Percentiles rank a stretch among this genome's conserved stretches.
Evolutionary conservation across 768 basidiomycete genomes (phyloP).

Genomic region (Calocera viscosa): DNA sequence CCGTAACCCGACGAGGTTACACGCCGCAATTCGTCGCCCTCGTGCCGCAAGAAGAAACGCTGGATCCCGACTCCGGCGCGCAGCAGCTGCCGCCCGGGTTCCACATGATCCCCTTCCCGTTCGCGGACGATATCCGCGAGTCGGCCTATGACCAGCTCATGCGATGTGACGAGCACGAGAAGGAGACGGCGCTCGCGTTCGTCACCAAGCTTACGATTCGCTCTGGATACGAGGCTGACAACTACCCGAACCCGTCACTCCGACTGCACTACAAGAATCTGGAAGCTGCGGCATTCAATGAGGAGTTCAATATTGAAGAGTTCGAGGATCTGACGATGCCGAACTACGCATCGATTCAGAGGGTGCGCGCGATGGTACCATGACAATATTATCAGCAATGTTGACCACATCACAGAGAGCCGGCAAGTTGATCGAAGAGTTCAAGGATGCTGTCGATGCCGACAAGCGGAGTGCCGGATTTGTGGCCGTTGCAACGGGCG

Average conservation of each 20-base stretch:
- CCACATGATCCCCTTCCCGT: constrained; percentile 86
- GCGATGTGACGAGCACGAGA: constrained; percentile 54
- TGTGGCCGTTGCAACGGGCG: constrained; percentile 32
- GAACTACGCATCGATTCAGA: constrained; percentile 62
- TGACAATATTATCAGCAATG: constrained; percentile 1
- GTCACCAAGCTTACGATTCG: constrained; percentile 69
- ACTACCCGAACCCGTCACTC: constrained; percentile 45
- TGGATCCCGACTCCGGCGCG: constrained; percentile 52
- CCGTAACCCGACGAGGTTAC: constrained; percentile 54
- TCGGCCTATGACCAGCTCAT: constrained; percentile 55
- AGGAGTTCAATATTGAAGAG: constrained; percentile 63
- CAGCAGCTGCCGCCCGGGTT: constrained; percentile 73
- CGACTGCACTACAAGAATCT: constrained; percentile 82
- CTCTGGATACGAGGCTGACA: constrained; percentile 65
- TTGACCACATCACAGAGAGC: constrained; percentile 41
- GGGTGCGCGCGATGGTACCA: constrained; percentile 37
- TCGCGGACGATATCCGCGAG: constrained; percentile 81
- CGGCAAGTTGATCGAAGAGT: constrained; percentile 52
- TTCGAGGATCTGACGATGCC: constrained; percentile 79
- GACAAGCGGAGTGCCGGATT: constrained; percentile 46
- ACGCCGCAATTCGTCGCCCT: constrained; percentile 72
- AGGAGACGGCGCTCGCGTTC: constrained; percentile 54
- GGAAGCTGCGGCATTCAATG: constrained; percentile 83
- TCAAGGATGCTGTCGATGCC: constrained; percentile 58
- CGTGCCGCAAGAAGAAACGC: constrained; percentile 73